Conservation (phyloP, 306 rosid species). For the Cyclanthera cordifolia region DNA sequence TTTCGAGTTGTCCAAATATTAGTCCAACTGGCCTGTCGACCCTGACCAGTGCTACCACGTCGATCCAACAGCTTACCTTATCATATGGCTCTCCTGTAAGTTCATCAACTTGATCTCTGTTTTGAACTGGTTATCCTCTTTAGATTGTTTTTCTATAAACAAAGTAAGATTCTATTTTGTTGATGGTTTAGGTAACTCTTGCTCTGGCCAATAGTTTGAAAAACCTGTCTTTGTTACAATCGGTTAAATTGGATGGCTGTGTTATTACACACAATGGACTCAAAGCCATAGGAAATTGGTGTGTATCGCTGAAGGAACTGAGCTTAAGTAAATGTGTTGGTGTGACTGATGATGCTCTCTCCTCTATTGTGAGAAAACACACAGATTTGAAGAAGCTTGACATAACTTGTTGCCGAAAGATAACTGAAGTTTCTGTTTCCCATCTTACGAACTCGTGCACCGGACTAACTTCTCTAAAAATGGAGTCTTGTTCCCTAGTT, state of each 20-base stretch:
- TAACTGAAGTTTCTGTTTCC: conserved; percentile 58
- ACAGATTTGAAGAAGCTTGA: conserved; percentile 73
- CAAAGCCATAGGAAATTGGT: conserved; percentile 63
- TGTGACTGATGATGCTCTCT: conserved; percentile 71
- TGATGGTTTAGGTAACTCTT: conserved; percentile 56
- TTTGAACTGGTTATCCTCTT: conserved; percentile 4
- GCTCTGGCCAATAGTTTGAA: conserved; percentile 55
- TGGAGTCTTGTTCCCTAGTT: conserved; percentile 84
- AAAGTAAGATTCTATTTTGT: not conserved
- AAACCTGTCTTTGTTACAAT: conserved; percentile 56
- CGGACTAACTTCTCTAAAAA: conserved; percentile 57
- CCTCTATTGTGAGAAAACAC: conserved; percentile 57
- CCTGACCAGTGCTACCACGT: conserved; percentile 34
- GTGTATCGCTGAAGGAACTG: conserved; percentile 53
- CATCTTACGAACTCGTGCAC: conserved; percentile 55
- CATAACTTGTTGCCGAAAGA: conserved; percentile 81
- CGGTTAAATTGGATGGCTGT: conserved; percentile 72
- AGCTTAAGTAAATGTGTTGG: conserved; percentile 84
- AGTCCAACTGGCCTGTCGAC: conserved; percentile 54
- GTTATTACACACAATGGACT: conserved; percentile 49
- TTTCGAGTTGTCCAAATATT: conserved; percentile 71
- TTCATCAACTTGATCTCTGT: conserved; percentile 8
- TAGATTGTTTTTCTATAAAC: conserved; percentile 11
- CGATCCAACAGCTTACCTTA: conserved; percentile 52
- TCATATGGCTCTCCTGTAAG: conserved; percentile 76